Percentiles rank a stretch among this genome's conserved stretches.
phyloP scores from a whole-genome alignment of 345 rosid genomes.

The Linum usitatissimum region DNA sequence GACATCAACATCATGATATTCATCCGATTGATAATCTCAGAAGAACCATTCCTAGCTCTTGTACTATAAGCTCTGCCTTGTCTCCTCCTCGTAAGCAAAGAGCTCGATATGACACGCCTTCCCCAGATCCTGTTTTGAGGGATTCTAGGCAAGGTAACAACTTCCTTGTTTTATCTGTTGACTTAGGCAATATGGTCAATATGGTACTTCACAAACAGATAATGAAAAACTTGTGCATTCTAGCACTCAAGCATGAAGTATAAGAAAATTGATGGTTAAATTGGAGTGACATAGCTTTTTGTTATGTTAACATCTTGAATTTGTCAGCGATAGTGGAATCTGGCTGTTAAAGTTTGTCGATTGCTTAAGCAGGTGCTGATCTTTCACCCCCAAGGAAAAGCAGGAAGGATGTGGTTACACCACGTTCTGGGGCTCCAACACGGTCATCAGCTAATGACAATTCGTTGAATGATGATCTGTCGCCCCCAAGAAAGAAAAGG shows the following conservation, averaged over 20 bases:
- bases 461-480: conserved; percentile 30
- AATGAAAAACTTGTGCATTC: no score
- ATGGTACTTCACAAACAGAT: no score
- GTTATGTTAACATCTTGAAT: no score
- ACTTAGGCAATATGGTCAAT: no score
- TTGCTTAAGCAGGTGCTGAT: conserved; percentile 23
- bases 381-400: conserved; percentile 45
- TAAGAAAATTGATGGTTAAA: no score
- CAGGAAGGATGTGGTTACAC: conserved; percentile 13
- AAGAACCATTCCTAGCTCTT: not conserved
- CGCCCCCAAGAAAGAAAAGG: conserved; percentile 49
- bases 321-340: no score
- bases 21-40: conserved; percentile 29
- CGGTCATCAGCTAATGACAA: conserved; percentile 13
- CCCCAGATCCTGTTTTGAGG: conserved; percentile 21
- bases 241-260: no score
- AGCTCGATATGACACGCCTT: conserved; percentile 27
- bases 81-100: conserved; percentile 35
- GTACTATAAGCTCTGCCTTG: conserved; percentile 11
- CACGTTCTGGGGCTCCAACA: conserved; percentile 8
- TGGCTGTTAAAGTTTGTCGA: no score
- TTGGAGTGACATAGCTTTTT: no score
- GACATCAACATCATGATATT: conserved; percentile 23
- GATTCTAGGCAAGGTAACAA: conserved; percentile 21
- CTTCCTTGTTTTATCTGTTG: conserved; percentile 30